phyloP scores from a whole-genome alignment of 1,284 basidiomycete genomes.

The Cryptococcus neoformans region DNA sequence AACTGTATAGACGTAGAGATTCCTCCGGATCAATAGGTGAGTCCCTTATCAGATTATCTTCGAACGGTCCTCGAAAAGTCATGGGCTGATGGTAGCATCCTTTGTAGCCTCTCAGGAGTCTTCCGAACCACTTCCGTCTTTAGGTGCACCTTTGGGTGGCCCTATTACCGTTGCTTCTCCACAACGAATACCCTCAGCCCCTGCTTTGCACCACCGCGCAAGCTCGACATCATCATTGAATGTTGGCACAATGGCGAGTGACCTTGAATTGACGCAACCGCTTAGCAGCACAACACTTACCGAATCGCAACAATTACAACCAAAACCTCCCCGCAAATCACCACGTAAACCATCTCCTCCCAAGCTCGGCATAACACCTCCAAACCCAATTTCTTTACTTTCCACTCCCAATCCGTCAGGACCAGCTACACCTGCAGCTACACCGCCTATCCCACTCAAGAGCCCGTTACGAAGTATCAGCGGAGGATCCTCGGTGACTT shows the following conservation, averaged over 20 bases:
- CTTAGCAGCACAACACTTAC: neutral
- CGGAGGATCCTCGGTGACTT: constrained; percentile 9
- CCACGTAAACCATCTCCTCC: constrained; percentile 26
- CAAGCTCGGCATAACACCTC: constrained; percentile 14
- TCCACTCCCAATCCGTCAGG: constrained; percentile 1
- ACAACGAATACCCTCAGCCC: neutral
- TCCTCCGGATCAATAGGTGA: no score
- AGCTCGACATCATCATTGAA: constrained; percentile 9
- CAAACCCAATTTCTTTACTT: constrained; percentile 15
- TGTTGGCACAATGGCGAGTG: neutral
- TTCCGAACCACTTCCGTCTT: no score
- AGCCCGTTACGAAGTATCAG: constrained; percentile 36
- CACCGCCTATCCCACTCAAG: constrained; percentile 43
- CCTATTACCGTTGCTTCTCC: neutral
- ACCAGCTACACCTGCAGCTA: constrained; percentile 13
- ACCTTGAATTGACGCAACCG: neutral
- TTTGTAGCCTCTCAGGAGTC: no score
- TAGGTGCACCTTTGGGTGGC: no score
- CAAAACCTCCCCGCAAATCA: constrained; percentile 7
- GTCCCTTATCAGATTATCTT: no score
- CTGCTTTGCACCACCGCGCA: neutral
- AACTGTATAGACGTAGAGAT: neutral
- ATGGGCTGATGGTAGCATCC: no score
- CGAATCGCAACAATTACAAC: neutral
- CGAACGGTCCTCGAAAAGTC: no score